Conservation (phyloP, 1,139 yeast species). For the Blastobotrys serpentis region DNA sequence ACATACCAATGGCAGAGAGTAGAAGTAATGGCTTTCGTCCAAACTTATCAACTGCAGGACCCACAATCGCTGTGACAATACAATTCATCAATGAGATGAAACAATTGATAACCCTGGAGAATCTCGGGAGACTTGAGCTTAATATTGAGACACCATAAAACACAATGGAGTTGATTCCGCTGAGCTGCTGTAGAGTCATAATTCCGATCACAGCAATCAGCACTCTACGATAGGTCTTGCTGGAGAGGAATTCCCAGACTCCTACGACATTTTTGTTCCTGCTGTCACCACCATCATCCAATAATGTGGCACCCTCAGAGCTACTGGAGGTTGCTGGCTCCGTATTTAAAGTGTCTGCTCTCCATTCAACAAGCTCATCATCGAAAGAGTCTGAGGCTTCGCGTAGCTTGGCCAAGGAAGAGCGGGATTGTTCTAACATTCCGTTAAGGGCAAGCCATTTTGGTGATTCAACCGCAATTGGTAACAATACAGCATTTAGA, state of each 20-base stretch:
- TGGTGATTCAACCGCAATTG: slow-evolving; percentile 73
- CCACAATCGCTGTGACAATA: slow-evolving; percentile 66
- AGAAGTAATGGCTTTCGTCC: slow-evolving; percentile 78
- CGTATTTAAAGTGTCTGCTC: slow-evolving; percentile 9
- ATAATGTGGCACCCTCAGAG: slow-evolving; percentile 3
- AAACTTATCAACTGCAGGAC: slow-evolving; percentile 65
- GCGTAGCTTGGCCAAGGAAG: slow-evolving; percentile 30
- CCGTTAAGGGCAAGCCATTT: slow-evolving; percentile 61
- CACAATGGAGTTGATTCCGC: slow-evolving; percentile 88
- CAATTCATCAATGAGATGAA: slow-evolving; percentile 71
- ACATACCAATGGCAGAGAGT: slow-evolving; percentile 68
- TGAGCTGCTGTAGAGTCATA: slow-evolving; percentile 84
- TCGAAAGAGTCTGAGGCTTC: slow-evolving; percentile 23
- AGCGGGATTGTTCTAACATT: slow-evolving; percentile 39
- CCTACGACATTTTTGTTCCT: slow-evolving; percentile 12
- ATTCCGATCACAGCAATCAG: slow-evolving; percentile 67
- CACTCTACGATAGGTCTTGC: slow-evolving; percentile 55
- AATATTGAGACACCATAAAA: slow-evolving; percentile 89
- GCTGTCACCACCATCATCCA: background rate
- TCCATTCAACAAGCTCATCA: slow-evolving; percentile 30
- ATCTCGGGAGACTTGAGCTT: slow-evolving; percentile 62
- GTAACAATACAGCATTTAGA: slow-evolving; percentile 46
- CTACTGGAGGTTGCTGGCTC: background rate
- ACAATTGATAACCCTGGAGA: slow-evolving; percentile 70
- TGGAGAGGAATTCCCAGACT: slow-evolving; percentile 48